Base-by-base conservation (phyloP, 1,139 yeast species). In the Yamadazyma trypodendri region DNA sequence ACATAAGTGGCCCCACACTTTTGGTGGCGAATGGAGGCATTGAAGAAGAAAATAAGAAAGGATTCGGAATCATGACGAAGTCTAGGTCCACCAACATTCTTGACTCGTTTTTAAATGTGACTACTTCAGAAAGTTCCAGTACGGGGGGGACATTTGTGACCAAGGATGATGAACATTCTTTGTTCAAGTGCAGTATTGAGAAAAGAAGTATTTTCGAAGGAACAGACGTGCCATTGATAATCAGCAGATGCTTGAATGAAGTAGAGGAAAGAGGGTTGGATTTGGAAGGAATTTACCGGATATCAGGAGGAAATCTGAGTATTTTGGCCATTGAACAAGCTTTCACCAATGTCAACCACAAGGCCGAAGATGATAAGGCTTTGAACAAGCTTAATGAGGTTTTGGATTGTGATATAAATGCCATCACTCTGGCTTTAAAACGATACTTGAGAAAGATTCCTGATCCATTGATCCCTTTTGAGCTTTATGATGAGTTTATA, bases 281-380 rank as follows among this genome's bases (percentile, higher is more conserved):
- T 34, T 65, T 72, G 56, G 97, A 90, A 60, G 98, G 98, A 5
- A 75, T 92, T 28, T 92, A 92, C 63, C 75, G 98, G 51, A 84
- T 90, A 47, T 84, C 95, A 16, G 98, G 97, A 2, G 89, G 92
- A 6, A 79, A 84, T 42, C 79, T 92, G 11, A 87, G 88, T 37
- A 79, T 87, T 46, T 81, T 76, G 40, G 66, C 75, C 21, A 66
- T 77, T 38, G 82, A 77, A 46, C 65, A 59, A 41, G 71, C 72
- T 4, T 75, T 77, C 55, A 46, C 59, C 3, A 55, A 51, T 32
- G 52, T 58, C 12, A 49, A 50, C 21, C 49, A 46, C 2, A 46
- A 58, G 13, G 51, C 53, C 14, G 49, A 50, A 13, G 75, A 68
- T 43, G 71, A 63, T 4, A 65, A 59, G 51, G 72, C 54, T 55